Conservation (phyloP, 441 rosid species). For the Lepidium campestre region DNA sequence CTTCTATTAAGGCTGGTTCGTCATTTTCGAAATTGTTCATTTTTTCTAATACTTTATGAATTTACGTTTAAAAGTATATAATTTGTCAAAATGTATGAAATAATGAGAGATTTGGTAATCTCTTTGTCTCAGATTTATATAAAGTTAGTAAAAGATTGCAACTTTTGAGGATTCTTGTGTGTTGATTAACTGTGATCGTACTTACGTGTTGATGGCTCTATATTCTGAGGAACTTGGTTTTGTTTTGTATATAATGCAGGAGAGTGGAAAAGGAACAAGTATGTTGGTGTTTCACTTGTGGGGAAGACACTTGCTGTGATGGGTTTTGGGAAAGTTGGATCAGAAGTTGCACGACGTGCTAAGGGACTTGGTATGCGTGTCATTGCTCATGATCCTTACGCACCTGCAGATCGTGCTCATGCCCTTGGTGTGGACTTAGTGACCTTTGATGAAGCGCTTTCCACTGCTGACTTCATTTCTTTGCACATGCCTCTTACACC, state of each 20-base stretch:
- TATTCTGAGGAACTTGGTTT: not conserved
- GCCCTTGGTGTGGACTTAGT: slow-evolving; percentile 30
- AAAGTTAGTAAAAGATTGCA: not conserved
- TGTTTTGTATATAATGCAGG: not conserved
- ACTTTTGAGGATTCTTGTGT: not conserved
- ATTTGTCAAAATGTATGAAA: not conserved
- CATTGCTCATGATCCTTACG: slow-evolving; percentile 54
- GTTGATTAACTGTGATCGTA: not conserved
- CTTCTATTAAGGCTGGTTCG: slow-evolving; percentile 13
- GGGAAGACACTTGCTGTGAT: slow-evolving; percentile 17
- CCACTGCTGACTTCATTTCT: slow-evolving; percentile 48
- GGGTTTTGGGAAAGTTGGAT: slow-evolving; percentile 22
- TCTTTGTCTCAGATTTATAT: not conserved
- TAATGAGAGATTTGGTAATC: not conserved
- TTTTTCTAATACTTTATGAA: too few relatives aligned
- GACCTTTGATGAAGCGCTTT: slow-evolving; percentile 42
- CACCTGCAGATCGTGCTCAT: slow-evolving; percentile 50
- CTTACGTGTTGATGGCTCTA: not conserved
- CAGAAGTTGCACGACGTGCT: slow-evolving; percentile 55
- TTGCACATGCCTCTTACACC: slow-evolving; percentile 64
- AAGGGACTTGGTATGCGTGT: slow-evolving; percentile 60
- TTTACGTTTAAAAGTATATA: too few relatives aligned
- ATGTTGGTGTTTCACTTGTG: slow-evolving; percentile 21
- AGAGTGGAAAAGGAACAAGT: slow-evolving; percentile 20
- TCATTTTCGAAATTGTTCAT: not conserved